Conservation (phyloP, 352 stramenopile species). For the Phytophthora lateralis region DNA sequence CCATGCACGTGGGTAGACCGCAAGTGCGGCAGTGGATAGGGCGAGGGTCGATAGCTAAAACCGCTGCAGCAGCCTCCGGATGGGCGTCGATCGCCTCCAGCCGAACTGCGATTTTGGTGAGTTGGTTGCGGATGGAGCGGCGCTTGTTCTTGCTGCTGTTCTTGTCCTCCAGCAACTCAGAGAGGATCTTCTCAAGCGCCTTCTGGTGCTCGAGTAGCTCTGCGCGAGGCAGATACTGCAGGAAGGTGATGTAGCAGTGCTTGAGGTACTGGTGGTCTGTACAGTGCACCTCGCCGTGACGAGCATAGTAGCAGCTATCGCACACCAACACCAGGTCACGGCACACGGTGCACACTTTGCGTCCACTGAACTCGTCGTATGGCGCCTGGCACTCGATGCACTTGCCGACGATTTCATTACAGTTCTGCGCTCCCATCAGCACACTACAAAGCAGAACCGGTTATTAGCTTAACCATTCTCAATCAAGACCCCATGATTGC, state of each 20-base stretch:
- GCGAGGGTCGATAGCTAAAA: slow-evolving; percentile 34
- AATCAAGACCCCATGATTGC: neutral
- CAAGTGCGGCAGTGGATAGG: slow-evolving; percentile 76
- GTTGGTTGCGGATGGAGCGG: slow-evolving; percentile 71
- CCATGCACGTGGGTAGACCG: slow-evolving; percentile 51
- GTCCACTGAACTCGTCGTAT: slow-evolving; percentile 68
- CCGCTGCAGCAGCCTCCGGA: slow-evolving; percentile 41
- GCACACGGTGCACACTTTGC: slow-evolving; percentile 75
- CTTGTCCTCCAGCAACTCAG: slow-evolving; percentile 51
- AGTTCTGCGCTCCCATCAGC: slow-evolving; percentile 58
- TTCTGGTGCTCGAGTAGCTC: slow-evolving; percentile 51
- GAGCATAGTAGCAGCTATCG: slow-evolving; percentile 60
- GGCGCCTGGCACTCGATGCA: slow-evolving; percentile 68
- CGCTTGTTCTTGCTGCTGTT: slow-evolving; percentile 73
- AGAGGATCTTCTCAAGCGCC: slow-evolving; percentile 58
- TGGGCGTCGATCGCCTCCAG: slow-evolving; percentile 49
- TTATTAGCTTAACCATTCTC: slow-evolving; percentile 1
- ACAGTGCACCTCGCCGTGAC: slow-evolving; percentile 73
- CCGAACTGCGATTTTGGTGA: slow-evolving; percentile 61
- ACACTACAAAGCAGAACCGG: slow-evolving; percentile 38
- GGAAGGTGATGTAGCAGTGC: slow-evolving; percentile 72
- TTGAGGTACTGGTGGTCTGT: slow-evolving; percentile 77
- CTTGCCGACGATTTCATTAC: slow-evolving; percentile 68
- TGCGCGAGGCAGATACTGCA: slow-evolving; percentile 62
- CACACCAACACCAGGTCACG: slow-evolving; percentile 76